Evolutionary conservation across 805 yeast genomes (phyloP), one percentile per base, ranked within the genome.

Genomic region (Candida germanica): DNA sequence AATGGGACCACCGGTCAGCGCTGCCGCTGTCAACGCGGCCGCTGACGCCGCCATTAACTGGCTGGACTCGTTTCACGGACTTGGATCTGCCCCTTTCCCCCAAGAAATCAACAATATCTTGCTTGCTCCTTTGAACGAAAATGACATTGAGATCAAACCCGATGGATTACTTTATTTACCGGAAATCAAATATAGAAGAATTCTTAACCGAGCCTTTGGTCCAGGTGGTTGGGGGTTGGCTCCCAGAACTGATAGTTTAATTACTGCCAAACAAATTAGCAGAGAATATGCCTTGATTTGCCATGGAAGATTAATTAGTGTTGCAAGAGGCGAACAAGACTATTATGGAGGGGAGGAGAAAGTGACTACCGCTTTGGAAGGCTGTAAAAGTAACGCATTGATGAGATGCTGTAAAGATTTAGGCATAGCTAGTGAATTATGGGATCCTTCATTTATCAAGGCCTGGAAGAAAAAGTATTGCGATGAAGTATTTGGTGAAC

Each of bases 151-250:
- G 57, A 83, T 93, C 46, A 93, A 91, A 42, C 98, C 98, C 1
- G 98, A 93, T 58, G 98, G 98, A 11, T 66, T 93, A 33, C 59
- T 93, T 6, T 93, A 87, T 51, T 66, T 93, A 30, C 98, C 98
- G 0, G 98, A 93, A 58, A 93, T 93, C 62, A 91, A 91, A 56
- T 93, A 93, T 56, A 76, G 98, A 46, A 74, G 98, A 29, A 82
- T 89, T 15, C 62, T 93, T 47, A 91, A 91, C 61, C 71, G 72
- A 25, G 94, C 98, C 0, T 91, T 93, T 67, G 98, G 98, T 3
- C 96, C 98, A 5, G 98, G 98, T 18, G 97, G 95, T 2, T 93
- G 98, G 98, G 98, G 98, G 1, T 67, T 93, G 38, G 96, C 94
- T 1, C 98, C 98, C 8, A 69, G 98, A 38, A 80, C 95, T 0